A percentile compares a stretch with the other conserved stretches of the same genome.
These are phyloP conservation scores for Trichomonas tenax DNA, from an alignment of 208 protist species.

Conservation along the genomic window DNA sequence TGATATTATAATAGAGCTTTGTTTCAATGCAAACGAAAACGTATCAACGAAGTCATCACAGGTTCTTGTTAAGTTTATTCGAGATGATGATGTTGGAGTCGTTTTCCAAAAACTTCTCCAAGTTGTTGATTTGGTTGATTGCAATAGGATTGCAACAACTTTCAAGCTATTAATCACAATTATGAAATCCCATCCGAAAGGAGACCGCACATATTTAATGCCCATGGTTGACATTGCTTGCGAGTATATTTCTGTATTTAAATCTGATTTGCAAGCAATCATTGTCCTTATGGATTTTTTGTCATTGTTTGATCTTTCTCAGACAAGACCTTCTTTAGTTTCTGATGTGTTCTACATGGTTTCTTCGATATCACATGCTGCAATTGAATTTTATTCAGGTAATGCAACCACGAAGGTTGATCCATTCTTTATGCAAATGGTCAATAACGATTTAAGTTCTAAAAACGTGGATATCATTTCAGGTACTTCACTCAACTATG, in stretches of 20 bases:
- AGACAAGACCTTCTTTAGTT: background rate
- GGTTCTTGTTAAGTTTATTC: background rate
- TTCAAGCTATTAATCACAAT: background rate
- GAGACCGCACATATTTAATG: background rate
- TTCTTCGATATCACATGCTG: background rate
- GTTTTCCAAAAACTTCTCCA: background rate
- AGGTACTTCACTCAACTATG: background rate
- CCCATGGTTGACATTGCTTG: background rate
- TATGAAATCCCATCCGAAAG: background rate
- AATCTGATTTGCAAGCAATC: background rate
- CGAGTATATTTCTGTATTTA: background rate
- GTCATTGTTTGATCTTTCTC: background rate
- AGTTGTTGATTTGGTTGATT: background rate
- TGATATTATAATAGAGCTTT: background rate
- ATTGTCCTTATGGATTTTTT: background rate
- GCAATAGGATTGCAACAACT: background rate
- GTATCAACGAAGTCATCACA: background rate
- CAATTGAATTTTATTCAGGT: background rate
- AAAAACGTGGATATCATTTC: background rate
- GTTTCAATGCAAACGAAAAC: background rate
- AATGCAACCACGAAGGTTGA: background rate
- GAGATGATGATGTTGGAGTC: background rate
- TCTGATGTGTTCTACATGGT: background rate
- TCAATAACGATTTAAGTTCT: background rate
- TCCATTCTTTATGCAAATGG: background rate